Evolutionary conservation across 305 asterid genomes (phyloP), one percentile per base, ranked within the genome.

Genomic region (Fraxinus angustifolia): DNA sequence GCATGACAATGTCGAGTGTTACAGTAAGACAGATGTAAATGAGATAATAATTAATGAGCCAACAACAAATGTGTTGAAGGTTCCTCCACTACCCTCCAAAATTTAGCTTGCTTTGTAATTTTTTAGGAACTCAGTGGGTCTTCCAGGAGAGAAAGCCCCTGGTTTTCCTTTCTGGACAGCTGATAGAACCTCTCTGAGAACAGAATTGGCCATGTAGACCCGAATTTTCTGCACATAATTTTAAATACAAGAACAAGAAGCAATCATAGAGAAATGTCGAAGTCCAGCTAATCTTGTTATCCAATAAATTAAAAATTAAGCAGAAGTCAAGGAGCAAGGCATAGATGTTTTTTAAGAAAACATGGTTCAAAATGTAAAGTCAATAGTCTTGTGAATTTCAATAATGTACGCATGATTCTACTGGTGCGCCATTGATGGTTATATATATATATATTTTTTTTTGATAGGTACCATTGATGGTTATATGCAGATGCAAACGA

Each of bases 71-170:
- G 77, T 45, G 36, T 33, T 3, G 53, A 48, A 74, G 26, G 42
- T 21, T 78, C 78, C 40, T 78, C 35, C n/a, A 48, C 77, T 87
- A 94, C 98, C 98, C 91, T 96, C 97, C 60, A 96, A 96, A 96
- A 87, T 88, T 91, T 48, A 92, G 92, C 93, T 92, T 87, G 98
- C 88, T 85, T 92, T 96, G 86, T 94, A 95, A 89, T 96, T 96
- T 87, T 88, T 91, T 19, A 95, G 89, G 82, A 96, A 96, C 83
- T 91, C 93, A 0, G 90, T 79, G 82, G 97, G 99, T 88, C 96
- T 96, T 89, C 98, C 99, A 21, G 98, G 97, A 86, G 99, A 96
- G 86, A 94, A 92, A 40, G 93, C 97, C 85, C 93, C 97, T n/a
- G 98, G 97, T 87, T 94, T 96, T 82, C 94, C 94, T 84, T 92